A percentile compares a stretch with the other conserved stretches of the same genome.
Conservation (phyloP, 1,284 basidiomycete genomes). For the Sphagnurus paluster region DNA sequence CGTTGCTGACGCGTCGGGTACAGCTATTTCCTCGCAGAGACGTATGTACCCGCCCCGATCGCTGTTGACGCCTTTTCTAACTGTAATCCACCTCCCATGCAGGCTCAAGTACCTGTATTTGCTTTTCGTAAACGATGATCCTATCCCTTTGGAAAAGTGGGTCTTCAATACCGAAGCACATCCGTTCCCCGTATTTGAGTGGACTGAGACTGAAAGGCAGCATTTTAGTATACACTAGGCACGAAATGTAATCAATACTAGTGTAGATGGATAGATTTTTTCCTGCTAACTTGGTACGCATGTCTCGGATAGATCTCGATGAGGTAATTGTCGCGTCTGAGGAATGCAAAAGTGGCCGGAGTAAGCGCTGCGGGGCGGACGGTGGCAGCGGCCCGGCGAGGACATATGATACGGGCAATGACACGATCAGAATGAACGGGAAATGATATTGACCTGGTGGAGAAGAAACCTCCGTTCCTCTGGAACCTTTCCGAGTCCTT, state of each 20-base stretch:
- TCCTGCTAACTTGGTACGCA: too few relatives aligned
- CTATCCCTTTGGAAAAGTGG: slow-evolving; percentile 70
- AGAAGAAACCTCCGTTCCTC: slow-evolving; percentile 10
- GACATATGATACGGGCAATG: slow-evolving; percentile 12
- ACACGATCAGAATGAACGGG: slow-evolving; percentile 3
- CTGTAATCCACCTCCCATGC: slow-evolving; percentile 60
- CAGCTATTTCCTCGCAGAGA: slow-evolving; percentile 42
- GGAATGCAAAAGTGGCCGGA: too few relatives aligned
- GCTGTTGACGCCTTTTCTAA: slow-evolving; percentile 35
- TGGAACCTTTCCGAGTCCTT: slow-evolving; percentile 11
- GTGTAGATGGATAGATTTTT: too few relatives aligned
- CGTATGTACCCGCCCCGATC: slow-evolving; percentile 20
- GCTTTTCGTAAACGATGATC: slow-evolving; percentile 58
- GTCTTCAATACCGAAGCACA: slow-evolving; percentile 90
- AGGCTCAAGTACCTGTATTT: slow-evolving; percentile 71
- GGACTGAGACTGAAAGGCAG: slow-evolving; percentile 50
- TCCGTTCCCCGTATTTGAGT: slow-evolving; percentile 73
- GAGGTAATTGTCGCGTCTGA: too few relatives aligned
- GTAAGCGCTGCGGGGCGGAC: slow-evolving; percentile 3
- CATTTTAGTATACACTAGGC: slow-evolving; percentile 33
- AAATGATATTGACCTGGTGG: slow-evolving; percentile 20
- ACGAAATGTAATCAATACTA: neutral
- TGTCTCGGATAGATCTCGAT: too few relatives aligned
- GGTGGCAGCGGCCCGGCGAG: slow-evolving; percentile 18
- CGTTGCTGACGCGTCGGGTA: neutral